These are phyloP conservation scores for Chlorociboria aeruginascens DNA, from an alignment of 495 filamentous ascomycete genomes.

Conservation along the genomic window DNA sequence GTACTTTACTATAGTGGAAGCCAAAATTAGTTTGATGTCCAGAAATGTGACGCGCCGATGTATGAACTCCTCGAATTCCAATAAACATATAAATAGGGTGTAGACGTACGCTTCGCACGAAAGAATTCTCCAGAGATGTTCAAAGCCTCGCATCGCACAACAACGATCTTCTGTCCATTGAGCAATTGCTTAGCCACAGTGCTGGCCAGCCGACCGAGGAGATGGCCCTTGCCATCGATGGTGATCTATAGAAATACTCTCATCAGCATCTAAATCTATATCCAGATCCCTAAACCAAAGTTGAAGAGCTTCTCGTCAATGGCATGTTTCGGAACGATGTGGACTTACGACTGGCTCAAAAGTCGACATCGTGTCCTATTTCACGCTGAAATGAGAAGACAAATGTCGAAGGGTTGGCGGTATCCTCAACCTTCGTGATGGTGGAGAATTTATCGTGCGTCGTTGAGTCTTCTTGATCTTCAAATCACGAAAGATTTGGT, in stretches of 20 bases:
- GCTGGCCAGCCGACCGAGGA: constrained; percentile 96
- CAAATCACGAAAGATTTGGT: constrained; percentile 2
- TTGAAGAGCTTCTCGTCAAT: no score
- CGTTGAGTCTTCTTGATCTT: constrained; percentile 1
- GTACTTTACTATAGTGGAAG: constrained; percentile 80
- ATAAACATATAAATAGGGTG: constrained; percentile 3
- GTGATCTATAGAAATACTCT: constrained; percentile 50
- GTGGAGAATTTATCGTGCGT: constrained; percentile 20
- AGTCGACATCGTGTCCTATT: constrained; percentile 82
- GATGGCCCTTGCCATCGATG: constrained; percentile 99
- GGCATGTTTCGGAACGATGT: constrained; percentile 2
- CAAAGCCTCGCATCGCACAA: constrained; percentile 95
- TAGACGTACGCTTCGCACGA: constrained; percentile 88
- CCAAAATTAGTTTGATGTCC: constrained; percentile 22
- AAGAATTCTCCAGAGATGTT: constrained; percentile 99
- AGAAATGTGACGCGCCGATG: constrained; percentile 1
- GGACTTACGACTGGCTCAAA: constrained; percentile 92
- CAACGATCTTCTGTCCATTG: constrained; percentile 97
- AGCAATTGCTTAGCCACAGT: constrained; percentile 99
- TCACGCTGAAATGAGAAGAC: constrained; percentile 21
- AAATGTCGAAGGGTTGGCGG: constrained; percentile 24
- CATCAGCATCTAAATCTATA: constrained; percentile 5
- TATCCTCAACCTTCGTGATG: constrained; percentile 21
- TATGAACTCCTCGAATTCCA: constrained; percentile 2
- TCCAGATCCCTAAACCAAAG: neutral